Percentiles rank a stretch among this genome's conserved stretches.
Evolutionary conservation across 148 eudicot genomes (phyloP).

Genomic region (Simmondsia chinensis): DNA sequence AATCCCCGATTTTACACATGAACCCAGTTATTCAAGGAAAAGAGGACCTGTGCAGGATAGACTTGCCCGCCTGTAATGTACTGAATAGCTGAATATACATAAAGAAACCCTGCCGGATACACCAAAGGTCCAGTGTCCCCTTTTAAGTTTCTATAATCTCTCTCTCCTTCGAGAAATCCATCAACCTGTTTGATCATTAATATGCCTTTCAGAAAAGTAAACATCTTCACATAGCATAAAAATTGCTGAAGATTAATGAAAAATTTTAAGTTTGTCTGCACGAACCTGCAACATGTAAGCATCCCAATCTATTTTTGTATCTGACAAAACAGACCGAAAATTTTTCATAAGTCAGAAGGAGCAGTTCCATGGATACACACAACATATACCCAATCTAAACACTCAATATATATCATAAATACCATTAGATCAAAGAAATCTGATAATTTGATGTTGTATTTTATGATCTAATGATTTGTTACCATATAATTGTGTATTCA

Average conservation of each 20-base stretch:
- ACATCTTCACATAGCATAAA: neutral
- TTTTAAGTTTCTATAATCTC: constrained; percentile 74
- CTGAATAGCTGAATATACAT: constrained; percentile 75
- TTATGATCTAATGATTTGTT: too few relatives aligned
- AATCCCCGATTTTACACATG: too few relatives aligned
- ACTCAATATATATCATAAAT: too few relatives aligned
- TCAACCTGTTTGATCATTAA: constrained; percentile 44
- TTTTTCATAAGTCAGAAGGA: neutral
- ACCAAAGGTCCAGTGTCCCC: constrained; percentile 98
- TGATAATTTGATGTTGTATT: too few relatives aligned
- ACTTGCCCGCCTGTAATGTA: constrained; percentile 75
- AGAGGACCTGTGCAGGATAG: constrained; percentile 70
- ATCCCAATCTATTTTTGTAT: constrained; percentile 96
- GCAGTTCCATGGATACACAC: too few relatives aligned
- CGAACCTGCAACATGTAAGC: constrained; percentile 92
- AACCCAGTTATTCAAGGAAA: too few relatives aligned
- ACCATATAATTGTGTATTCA: too few relatives aligned
- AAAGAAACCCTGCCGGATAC: constrained; percentile 97
- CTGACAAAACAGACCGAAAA: constrained; percentile 31
- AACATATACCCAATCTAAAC: too few relatives aligned
- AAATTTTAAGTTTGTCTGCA: neutral
- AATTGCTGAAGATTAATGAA: neutral
- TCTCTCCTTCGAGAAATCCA: constrained; percentile 80
- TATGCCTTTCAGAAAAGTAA: neutral
- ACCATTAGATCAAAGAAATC: too few relatives aligned